Conservation (phyloP, 2,329 filamentous ascomycete species). For the Penicillium sp. region DNA sequence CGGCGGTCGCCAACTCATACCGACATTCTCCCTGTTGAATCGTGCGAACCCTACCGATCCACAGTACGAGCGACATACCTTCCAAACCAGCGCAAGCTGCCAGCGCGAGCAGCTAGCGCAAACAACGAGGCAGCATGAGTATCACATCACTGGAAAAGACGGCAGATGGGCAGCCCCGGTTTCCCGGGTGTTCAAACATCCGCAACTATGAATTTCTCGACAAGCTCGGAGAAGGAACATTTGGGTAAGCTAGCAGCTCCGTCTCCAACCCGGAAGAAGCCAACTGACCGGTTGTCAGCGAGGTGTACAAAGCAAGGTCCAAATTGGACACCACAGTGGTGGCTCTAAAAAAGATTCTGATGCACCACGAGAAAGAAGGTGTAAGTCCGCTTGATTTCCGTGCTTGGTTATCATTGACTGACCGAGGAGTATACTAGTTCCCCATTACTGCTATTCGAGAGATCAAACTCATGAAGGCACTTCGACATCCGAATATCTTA, state of each 20-base stretch:
- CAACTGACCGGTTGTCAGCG: slow-evolving; percentile 48
- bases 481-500: slow-evolving; percentile 87
- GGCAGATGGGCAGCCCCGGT: slow-evolving; percentile 54
- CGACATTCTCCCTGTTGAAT: too few relatives aligned
- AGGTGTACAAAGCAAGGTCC: slow-evolving; percentile 85
- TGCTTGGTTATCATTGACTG: neutral
- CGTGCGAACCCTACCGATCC: neutral
- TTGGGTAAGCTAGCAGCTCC: slow-evolving; percentile 61
- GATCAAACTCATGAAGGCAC: slow-evolving; percentile 92
- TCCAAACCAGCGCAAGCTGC: neutral
- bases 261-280: neutral
- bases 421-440: slow-evolving; percentile 52
- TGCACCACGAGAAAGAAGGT: slow-evolving; percentile 99
- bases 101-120: neutral
- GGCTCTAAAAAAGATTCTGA: slow-evolving; percentile 96
- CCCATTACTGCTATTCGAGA: slow-evolving; percentile 97
- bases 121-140: slow-evolving; percentile 30
- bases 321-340: slow-evolving; percentile 70
- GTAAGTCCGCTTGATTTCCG: slow-evolving; percentile 45
- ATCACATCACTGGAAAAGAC: slow-evolving; percentile 46
- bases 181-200: slow-evolving; percentile 70
- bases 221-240: slow-evolving; percentile 86
- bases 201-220: slow-evolving; percentile 41
- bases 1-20: neutral
- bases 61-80: neutral